A percentile compares a stretch with the other conserved stretches of the same genome.
phyloP scores from a whole-genome alignment of 2,329 filamentous ascomycete genomes.

The Sporothrix sp. region DNA sequence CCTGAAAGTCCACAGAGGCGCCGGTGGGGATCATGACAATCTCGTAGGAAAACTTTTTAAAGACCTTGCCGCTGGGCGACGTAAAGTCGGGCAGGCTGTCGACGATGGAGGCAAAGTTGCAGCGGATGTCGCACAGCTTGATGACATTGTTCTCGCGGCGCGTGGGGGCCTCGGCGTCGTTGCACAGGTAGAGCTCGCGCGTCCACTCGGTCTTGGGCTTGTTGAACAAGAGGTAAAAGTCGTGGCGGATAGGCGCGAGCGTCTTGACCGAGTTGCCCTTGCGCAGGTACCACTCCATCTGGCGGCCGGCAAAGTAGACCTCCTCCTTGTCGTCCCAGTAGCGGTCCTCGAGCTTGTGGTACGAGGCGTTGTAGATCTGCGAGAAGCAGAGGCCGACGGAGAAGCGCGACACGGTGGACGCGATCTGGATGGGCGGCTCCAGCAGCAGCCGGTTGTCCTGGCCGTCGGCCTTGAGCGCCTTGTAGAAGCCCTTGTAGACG shows the following conservation, averaged over 20 bases:
- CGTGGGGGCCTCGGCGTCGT: constrained; percentile 6
- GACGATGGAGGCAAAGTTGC: constrained; percentile 10
- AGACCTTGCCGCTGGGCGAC: constrained; percentile 10
- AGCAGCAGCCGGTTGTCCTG: constrained; percentile 6
- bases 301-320: constrained; percentile 8
- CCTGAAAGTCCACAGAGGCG: constrained; percentile 11
- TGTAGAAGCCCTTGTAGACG: constrained; percentile 31
- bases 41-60: constrained; percentile 8
- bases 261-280: constrained; percentile 12
- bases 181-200: constrained; percentile 13
- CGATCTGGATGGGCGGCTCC: constrained; percentile 10
- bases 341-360: constrained; percentile 8
- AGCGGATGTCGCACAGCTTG: constrained; percentile 13
- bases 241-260: constrained; percentile 10
- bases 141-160: constrained; percentile 9
- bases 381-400: constrained; percentile 12
- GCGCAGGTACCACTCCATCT: constrained; percentile 15
- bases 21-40: constrained; percentile 15
- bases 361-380: not conserved
- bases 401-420: constrained; percentile 13
- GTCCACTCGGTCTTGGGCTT: constrained; percentile 9
- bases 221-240: constrained; percentile 12
- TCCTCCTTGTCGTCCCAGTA: constrained; percentile 14
- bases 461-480: not conserved
- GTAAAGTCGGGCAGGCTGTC: constrained; percentile 11